These are phyloP conservation scores for Priceomyces haplophilus DNA, from an alignment of 805 yeast species.

Conservation along the genomic window DNA sequence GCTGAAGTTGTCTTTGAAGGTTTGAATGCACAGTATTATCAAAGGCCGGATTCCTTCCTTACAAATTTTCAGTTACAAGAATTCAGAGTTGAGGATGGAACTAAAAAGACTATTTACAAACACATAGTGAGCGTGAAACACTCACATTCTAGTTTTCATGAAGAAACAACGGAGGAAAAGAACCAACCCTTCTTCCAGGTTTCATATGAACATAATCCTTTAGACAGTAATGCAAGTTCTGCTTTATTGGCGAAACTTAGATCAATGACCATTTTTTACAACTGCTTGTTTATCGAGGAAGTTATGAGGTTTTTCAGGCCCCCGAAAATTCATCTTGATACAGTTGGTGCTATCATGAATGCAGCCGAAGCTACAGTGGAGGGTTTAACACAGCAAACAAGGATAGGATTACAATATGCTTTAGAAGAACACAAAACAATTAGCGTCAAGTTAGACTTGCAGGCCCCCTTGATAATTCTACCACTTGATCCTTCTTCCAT, in stretches of 20 bases:
- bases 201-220: conserved; percentile 81
- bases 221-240: conserved; percentile 82
- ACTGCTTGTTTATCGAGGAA: conserved; percentile 77
- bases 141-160: conserved; percentile 39
- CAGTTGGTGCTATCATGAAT: conserved; percentile 83
- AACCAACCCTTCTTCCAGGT: conserved; percentile 75
- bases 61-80: conserved; percentile 74
- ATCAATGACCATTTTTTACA: conserved; percentile 88
- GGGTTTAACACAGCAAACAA: conserved; percentile 83
- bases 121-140: conserved; percentile 84
- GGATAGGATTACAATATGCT: conserved; percentile 90
- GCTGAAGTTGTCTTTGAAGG: conserved; percentile 84
- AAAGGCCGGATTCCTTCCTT: conserved; percentile 75
- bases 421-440: conserved; percentile 92
- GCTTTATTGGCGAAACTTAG: conserved; percentile 66
- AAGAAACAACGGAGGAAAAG: conserved; percentile 9
- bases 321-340: conserved; percentile 79
- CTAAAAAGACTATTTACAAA: conserved; percentile 73
- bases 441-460: conserved; percentile 81
- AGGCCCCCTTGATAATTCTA: conserved; percentile 85
- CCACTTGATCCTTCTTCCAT: conserved; percentile 79
- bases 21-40: conserved; percentile 66
- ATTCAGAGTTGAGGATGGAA: conserved; percentile 83
- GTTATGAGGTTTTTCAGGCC: conserved; percentile 78
- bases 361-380: conserved; percentile 96